phyloP scores from a whole-genome alignment of 495 filamentous ascomycete genomes.

The Penicillium atrosanguineum region DNA sequence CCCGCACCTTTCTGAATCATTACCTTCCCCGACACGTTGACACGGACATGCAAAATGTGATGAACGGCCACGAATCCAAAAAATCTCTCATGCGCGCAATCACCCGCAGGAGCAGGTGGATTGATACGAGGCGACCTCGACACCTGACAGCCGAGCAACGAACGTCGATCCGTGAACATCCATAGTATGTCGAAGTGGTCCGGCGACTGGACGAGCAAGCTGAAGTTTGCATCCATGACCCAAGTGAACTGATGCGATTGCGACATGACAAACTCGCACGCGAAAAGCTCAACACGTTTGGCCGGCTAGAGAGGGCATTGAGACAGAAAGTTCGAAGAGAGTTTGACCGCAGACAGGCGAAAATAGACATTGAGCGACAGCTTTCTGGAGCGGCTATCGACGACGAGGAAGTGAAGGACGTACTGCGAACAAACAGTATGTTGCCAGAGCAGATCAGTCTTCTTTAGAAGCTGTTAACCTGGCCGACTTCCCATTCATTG shows the following conservation, averaged over 20 bases:
- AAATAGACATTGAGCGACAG: constrained; percentile 23
- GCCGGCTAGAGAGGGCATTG: constrained; percentile 14
- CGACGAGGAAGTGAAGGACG: constrained; percentile 21
- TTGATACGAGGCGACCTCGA: constrained; percentile 32
- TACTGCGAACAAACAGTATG: constrained; percentile 19
- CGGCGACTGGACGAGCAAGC: background rate
- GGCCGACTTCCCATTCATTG: too few relatives aligned
- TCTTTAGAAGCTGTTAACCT: too few relatives aligned
- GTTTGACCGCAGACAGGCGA: constrained; percentile 22
- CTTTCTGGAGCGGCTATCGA: constrained; percentile 18
- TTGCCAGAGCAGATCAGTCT: too few relatives aligned
- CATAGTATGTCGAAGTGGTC: background rate
- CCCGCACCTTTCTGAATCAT: constrained; percentile 34
- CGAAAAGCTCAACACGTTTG: constrained; percentile 15
- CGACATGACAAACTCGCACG: constrained; percentile 12
- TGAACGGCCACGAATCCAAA: constrained; percentile 28
- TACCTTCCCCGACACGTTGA: constrained; percentile 34
- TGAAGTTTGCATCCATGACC: constrained; percentile 4
- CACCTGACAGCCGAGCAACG: background rate
- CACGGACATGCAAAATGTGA: constrained; percentile 31
- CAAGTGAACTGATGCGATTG: constrained; percentile 3
- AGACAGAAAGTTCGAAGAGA: constrained; percentile 14
- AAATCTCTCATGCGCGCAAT: constrained; percentile 27
- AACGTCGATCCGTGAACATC: background rate
- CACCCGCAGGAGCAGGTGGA: constrained; percentile 35